A percentile compares a stretch with the other conserved stretches of the same genome.
These are phyloP conservation scores for Chlorella sp. DNA, from an alignment of 139 green algal genomes.

Conservation along the genomic window DNA sequence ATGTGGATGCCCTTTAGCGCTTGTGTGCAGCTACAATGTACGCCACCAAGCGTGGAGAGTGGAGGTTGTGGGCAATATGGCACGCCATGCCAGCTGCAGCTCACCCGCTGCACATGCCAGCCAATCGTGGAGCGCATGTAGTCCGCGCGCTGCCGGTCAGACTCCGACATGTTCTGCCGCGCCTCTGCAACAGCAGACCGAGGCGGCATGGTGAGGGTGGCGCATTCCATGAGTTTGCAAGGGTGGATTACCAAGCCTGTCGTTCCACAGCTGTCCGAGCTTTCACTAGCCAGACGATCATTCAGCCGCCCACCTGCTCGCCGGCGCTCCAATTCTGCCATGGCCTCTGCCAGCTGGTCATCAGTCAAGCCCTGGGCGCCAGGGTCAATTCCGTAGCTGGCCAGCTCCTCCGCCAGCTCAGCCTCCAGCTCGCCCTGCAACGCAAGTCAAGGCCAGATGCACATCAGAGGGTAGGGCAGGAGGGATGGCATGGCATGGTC, in stretches of 20 bases:
- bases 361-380: slow-evolving; percentile 3
- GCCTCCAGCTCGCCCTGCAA: slow-evolving; percentile 37
- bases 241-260: too few species aligned
- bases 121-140: slow-evolving; percentile 36
- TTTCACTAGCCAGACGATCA: too few species aligned
- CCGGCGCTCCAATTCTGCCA: slow-evolving; percentile 35
- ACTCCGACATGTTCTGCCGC: neutral
- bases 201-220: too few species aligned
- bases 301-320: neutral
- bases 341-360: slow-evolving; percentile 7
- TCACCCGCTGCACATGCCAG: slow-evolving; percentile 33
- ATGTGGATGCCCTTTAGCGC: too few species aligned
- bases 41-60: too few species aligned
- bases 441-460: neutral
- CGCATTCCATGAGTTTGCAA: too few species aligned
- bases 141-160: slow-evolving; percentile 22
- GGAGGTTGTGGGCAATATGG: too few species aligned
- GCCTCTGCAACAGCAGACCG: neutral
- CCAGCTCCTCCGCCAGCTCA: slow-evolving; percentile 35
- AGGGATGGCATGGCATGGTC: too few species aligned
- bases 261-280: too few species aligned
- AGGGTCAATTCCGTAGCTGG: slow-evolving; percentile 8
- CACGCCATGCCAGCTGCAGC: neutral
- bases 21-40: too few species aligned
- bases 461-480: too few species aligned